phyloP scores from a whole-genome alignment of 331 rosid species.

The Quercus tomentella region DNA sequence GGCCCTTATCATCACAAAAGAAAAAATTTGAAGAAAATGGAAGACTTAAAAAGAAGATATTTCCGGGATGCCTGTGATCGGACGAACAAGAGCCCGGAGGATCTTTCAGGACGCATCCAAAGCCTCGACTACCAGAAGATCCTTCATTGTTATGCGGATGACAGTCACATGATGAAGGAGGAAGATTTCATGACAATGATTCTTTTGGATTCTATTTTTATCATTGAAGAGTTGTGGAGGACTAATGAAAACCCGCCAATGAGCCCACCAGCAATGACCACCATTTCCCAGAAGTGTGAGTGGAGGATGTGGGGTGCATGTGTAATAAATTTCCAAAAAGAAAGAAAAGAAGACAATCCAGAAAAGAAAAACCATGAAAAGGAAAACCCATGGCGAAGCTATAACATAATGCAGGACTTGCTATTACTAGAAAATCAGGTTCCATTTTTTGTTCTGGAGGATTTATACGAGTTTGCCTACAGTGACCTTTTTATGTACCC shows the following conservation, averaged over 20 bases:
- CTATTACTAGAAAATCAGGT: slow-evolving; percentile 22
- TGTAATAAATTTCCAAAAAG: neutral
- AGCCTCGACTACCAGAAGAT: neutral
- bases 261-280: too few species aligned
- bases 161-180: rapidly evolving
- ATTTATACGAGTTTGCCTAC: neutral
- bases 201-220: slow-evolving; percentile 18
- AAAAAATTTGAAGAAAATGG: slow-evolving; percentile 4
- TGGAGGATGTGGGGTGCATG: too few species aligned
- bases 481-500: too few species aligned
- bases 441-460: slow-evolving; percentile 16
- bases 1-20: slow-evolving; percentile 23
- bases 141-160: neutral
- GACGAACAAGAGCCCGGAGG: neutral
- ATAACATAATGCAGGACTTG: slow-evolving; percentile 3
- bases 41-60: slow-evolving; percentile 13
- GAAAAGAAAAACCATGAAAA: neutral
- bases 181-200: slow-evolving; percentile 1
- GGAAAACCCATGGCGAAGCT: neutral
- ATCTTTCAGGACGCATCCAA: neutral
- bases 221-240: slow-evolving; percentile 19
- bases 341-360: rapidly evolving
- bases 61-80: neutral
- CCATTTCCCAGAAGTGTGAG: too few species aligned
- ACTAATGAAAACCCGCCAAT: neutral